phyloP scores from a whole-genome alignment of 108 stramenopile species.

The Skeletonema marinoi region DNA sequence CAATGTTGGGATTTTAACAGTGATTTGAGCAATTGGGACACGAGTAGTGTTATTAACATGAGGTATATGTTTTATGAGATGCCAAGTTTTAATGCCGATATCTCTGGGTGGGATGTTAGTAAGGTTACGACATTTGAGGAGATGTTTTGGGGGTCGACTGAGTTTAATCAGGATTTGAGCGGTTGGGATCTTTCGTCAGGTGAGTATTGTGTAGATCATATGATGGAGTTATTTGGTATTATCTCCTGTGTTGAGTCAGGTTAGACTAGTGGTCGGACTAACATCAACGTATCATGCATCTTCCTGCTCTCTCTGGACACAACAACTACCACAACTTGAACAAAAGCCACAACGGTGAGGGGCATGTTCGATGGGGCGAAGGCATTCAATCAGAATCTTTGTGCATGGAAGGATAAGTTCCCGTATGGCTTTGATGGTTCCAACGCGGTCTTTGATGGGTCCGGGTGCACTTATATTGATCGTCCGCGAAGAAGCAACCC shows the following conservation, averaged over 20 bases:
- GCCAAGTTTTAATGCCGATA: constrained; percentile 12
- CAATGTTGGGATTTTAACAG: constrained; percentile 18
- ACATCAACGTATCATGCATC: not conserved
- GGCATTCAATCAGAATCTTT: constrained; percentile 35
- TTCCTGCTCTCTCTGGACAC: not conserved
- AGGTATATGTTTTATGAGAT: constrained; percentile 3
- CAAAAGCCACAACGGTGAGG: not conserved
- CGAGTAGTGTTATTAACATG: constrained; percentile 29
- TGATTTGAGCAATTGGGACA: constrained; percentile 40
- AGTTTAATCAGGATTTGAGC: constrained; percentile 24
- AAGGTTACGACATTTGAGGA: not conserved
- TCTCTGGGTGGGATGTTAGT: not conserved
- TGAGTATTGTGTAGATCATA: no score
- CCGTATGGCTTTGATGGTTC: not conserved
- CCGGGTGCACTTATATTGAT: not conserved
- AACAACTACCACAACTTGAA: not conserved
- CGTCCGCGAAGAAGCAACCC: not conserved
- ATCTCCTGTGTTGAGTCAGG: not conserved
- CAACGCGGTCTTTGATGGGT: not conserved
- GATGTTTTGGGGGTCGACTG: constrained; percentile 33
- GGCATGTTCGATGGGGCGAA: constrained; percentile 19
- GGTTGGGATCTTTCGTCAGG: constrained; percentile 27
- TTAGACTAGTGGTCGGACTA: not conserved
- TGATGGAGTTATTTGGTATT: no score
- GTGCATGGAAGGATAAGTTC: constrained; percentile 23